Evolutionary conservation across 2,329 filamentous ascomycete genomes (phyloP), one percentile per base, ranked within the genome.

Genomic region (Dactylellina drechsleri): DNA sequence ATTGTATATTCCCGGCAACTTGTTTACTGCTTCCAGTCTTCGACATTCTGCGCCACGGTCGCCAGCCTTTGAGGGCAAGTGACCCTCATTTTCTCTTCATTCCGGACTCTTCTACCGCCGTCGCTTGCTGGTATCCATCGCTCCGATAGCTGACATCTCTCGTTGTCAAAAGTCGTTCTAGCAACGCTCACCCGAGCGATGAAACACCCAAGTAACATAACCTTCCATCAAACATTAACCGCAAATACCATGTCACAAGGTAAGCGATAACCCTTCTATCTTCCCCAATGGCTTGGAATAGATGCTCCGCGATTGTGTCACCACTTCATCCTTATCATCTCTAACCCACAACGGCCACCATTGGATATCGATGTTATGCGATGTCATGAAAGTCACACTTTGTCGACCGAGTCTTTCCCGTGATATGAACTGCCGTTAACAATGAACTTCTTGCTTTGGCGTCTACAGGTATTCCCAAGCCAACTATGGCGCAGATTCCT

Each of bases 181-280:
- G 70, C 70, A 66, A 62, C 70, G 61, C 31, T 57, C 70, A 66
- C 28, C 70, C 50, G 50, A 58, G 61, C 61, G 56, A 74, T 74
- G 70, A 74, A 74, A 49, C 57, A 56, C 50, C 36, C 40, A 18
- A 70, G 47, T 28, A 74, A 66, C 41, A 57, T 74, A 66, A 74
- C 70, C 56, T 74, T 74, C 45, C 70, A 74, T 49, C 70, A 74
- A 43, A 66, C 70, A 10, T 52, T 74, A 43, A 74, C 70, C 41
- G 53, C 70, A 15, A 74, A 74, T 57, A 74, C 47, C 56, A 74
- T 74, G 70, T 74, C 70, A 4, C 52, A 62, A 61, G 70, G 70
- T 74, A 66, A 62, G 43, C 43, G 43, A 15, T 18, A n/a, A n/a
- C 43, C 13, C 13, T 47, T 47, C 13, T 18, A 6, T 16, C 43